phyloP scores from a whole-genome alignment of 495 filamentous ascomycete genomes.

The Podospora conica region DNA sequence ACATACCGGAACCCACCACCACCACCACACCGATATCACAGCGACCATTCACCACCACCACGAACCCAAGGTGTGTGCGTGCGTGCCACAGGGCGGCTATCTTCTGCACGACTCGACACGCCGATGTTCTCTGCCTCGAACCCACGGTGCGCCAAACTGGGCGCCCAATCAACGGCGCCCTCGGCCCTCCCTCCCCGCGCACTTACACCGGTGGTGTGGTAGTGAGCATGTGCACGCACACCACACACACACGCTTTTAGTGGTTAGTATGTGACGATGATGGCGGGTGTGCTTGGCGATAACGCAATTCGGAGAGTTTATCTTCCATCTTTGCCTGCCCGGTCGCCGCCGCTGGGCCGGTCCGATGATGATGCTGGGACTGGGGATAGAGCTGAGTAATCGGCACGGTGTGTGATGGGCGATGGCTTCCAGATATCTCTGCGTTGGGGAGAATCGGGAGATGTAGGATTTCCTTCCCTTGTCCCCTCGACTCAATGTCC shows the following conservation, averaged over 20 bases:
- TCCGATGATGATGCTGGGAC: too few relatives aligned
- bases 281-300: background rate
- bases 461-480: too few relatives aligned
- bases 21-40: background rate
- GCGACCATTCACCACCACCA: background rate
- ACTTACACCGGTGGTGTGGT: background rate
- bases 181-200: background rate
- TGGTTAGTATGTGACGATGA: background rate
- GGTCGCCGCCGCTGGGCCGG: background rate
- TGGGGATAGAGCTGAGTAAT: too few relatives aligned
- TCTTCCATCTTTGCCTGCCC: background rate
- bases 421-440: too few relatives aligned
- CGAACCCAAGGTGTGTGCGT: background rate
- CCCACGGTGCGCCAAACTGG: background rate
- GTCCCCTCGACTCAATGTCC: background rate
- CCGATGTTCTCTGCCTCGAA: background rate
- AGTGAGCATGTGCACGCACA: background rate
- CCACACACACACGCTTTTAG: background rate
- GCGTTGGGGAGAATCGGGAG: too few relatives aligned
- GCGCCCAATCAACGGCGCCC: background rate
- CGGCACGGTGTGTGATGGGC: too few relatives aligned
- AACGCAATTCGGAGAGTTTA: background rate
- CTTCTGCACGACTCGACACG: background rate
- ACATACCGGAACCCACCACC: background rate
- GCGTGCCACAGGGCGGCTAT: conserved; percentile 1